Evolutionary conservation across 2,329 filamentous ascomycete species (phyloP), one percentile per base, ranked within the genome.

Genomic region (Trichoderma sp.): DNA sequence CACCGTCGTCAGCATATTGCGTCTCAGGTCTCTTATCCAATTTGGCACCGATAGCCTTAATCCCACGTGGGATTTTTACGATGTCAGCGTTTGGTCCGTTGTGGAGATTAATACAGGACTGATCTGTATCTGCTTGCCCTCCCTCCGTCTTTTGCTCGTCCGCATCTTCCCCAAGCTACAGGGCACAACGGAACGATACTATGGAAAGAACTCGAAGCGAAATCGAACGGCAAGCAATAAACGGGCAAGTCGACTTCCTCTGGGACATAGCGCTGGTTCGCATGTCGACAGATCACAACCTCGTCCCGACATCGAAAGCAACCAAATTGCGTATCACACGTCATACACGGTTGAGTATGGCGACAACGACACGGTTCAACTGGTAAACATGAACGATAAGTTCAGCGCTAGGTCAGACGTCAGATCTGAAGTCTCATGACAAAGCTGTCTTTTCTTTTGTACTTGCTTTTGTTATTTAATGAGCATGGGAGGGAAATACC

Each of bases 51-150:
- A 80, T 27, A 80, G 79, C 0, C 59, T 75, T 35, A 85, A 85
- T 62, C 79, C 81, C 0, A 84, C 84, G 0, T 85, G 83, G 84
- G 80, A 83, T 12, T 81, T 79, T 6, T 79, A 81, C 18, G 82
- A 79, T 4, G 77, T 84, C 0, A 80, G 79, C 6, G 76, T 81
- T 24, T 85, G 82, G 84, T 85, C 84, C 0, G 82, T 79, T 0
- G 79, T 86, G 29, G 85, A 86, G 75, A 82, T 84, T 75, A 84
- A 83, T 73, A 81, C 84, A 18, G 84, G 82, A 53, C 81, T 85
- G 14, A 83, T 86, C 9, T 85, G 85, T 75, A 83, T 82, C 9
- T 86, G 84, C 63, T 78, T 86, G 80, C 85, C 85, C 0, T 80
- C 83, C 0, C 72, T 86, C 3, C 80, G 83, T 9, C 78, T 84